Evolutionary conservation across 495 filamentous ascomycete species (phyloP), one percentile per base, ranked within the genome.

Genomic region (Aspergillus panamensis): DNA sequence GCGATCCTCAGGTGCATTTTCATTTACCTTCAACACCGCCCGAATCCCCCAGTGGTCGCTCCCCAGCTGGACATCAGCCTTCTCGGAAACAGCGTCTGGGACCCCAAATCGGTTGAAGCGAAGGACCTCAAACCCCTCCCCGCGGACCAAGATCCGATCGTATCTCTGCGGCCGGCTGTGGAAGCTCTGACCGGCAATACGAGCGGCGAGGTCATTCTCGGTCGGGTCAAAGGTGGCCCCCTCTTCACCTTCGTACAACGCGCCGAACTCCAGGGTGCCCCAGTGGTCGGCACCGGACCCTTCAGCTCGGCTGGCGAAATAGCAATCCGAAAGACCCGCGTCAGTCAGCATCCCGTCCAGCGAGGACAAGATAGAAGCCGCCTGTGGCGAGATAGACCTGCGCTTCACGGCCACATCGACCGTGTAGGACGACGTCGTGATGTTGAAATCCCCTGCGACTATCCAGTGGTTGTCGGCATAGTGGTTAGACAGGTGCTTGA

Each of bases 231-330:
- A 52, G 2, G 50, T 52, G 2, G 50, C 50, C 7, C 33, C 50
- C 17, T 52, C 50, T 25, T 52, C 50, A 40, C 50, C 50, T 25
- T 52, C 50, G 13, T 39, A 52, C n/a, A 52, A 16, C 12, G 50
- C 50, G n/a, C 48, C 31, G 12, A 29, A 8, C 33, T 29, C 50
- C 25, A 25, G 25, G 25, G 25, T 25, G 25, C 25, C 25, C 25
- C 25, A 25, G 25, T 2, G 25, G 25, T 25, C 25, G 25, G 25
- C 25, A 2, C 25, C 5, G 17, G 30, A 32, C 5, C 48, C 31
- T 3, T 16, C 17, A 8, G 50, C 50, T 6, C 50, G 14, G 2
- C 14, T 33, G 13, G 50, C 50, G 21, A 52, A 52, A 39, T 52
- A 52, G 17, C 32, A 39, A 40, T 52, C 50, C 8, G 35, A 19